Evolutionary conservation across 2,329 filamentous ascomycete species (phyloP).

Genomic region (Annulohypoxylon truncatum): DNA sequence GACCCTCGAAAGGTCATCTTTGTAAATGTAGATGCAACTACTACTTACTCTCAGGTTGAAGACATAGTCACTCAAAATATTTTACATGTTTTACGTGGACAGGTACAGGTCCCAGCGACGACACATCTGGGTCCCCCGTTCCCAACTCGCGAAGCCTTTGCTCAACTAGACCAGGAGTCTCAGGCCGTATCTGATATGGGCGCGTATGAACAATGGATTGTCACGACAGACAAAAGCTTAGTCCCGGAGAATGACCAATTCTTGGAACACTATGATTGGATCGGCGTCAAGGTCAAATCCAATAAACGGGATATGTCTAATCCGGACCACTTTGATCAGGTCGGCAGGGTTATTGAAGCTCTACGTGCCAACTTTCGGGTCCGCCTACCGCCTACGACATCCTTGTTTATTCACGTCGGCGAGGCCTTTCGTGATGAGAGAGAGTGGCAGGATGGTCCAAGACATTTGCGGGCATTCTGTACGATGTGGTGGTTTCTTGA

Average conservation of each 20-base stretch:
- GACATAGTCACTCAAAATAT: neutral
- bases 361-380: conserved; percentile 13
- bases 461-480: conserved; percentile 15
- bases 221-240: neutral
- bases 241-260: neutral
- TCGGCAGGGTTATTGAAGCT: neutral
- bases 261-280: neutral
- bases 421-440: neutral
- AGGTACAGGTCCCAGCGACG: conserved; percentile 9
- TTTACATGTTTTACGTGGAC: neutral
- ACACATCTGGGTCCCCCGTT: conserved; percentile 17
- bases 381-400: conserved; percentile 16
- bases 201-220: conserved; percentile 23
- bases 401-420: conserved; percentile 25
- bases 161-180: conserved; percentile 15
- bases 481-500: conserved; percentile 35
- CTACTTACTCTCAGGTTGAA: neutral
- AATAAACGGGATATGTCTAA: conserved; percentile 15
- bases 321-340: conserved; percentile 22
- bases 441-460: neutral
- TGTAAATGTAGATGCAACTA: neutral
- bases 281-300: conserved; percentile 29
- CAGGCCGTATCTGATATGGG: neutral
- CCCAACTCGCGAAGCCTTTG: neutral
- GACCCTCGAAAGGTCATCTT: neutral